A percentile compares a stretch with the other conserved stretches of the same genome.
Conservation (phyloP, 768 basidiomycete species). For the Kwoniella sp. region DNA sequence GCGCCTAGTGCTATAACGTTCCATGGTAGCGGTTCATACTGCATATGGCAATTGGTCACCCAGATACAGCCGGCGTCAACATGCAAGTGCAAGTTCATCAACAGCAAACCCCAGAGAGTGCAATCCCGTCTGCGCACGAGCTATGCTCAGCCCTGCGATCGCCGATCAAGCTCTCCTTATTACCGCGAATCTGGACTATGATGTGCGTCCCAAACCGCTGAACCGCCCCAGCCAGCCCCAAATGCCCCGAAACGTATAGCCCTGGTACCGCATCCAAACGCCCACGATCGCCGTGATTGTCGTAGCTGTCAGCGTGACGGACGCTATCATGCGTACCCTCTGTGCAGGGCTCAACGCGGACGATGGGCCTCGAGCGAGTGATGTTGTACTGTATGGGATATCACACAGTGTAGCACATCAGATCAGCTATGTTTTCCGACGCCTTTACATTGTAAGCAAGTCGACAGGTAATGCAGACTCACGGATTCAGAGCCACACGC, state of each 20-base stretch:
- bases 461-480: slow-evolving; percentile 19
- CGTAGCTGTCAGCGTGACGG: slow-evolving; percentile 31
- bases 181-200: too few relatives aligned
- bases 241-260: slow-evolving; percentile 42
- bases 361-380: slow-evolving; percentile 46
- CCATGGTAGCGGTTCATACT: too few relatives aligned
- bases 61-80: too few relatives aligned
- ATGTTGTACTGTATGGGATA: slow-evolving; percentile 36
- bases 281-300: slow-evolving; percentile 32
- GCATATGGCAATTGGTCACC: too few relatives aligned
- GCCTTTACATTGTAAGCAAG: background rate
- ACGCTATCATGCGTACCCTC: slow-evolving; percentile 37
- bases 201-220: slow-evolving; percentile 2
- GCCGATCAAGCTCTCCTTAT: too few relatives aligned
- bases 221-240: slow-evolving; percentile 39
- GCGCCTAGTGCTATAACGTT: background rate
- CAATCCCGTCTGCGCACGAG: too few relatives aligned
- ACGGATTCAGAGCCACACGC: slow-evolving; percentile 53
- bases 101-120: too few relatives aligned
- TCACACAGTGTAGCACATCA: background rate
- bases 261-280: slow-evolving; percentile 50
- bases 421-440: background rate
- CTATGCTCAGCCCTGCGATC: too few relatives aligned
- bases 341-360: slow-evolving; percentile 40
- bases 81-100: too few relatives aligned